Percentiles rank a stretch among this genome's conserved stretches.
Conservation (phyloP, 78 protist genomes). For the Pigoraptor vietnamica region DNA sequence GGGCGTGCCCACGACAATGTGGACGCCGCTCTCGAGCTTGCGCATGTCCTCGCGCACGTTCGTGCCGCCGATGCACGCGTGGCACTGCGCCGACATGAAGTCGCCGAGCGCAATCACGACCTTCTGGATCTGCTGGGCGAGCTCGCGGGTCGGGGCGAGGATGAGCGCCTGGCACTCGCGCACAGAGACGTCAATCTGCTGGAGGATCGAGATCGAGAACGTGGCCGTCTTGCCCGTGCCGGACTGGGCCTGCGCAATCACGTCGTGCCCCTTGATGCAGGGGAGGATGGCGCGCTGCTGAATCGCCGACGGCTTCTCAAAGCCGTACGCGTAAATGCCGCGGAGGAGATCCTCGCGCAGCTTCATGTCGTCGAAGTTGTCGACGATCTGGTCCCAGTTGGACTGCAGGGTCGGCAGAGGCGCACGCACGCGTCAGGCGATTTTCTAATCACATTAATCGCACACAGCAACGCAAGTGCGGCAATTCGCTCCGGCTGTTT, state of each 20-base stretch:
- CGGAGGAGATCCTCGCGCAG: constrained; percentile 89
- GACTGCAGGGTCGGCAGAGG: constrained; percentile 8
- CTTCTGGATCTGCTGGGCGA: constrained; percentile 94
- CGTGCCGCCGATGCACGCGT: constrained; percentile 98
- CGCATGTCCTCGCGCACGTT: constrained; percentile 83
- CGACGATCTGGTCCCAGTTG: constrained; percentile 65
- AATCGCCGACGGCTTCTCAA: constrained; percentile 97
- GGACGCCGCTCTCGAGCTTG: constrained; percentile 80
- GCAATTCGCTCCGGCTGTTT: not conserved
- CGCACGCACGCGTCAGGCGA: not conserved
- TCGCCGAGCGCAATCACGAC: constrained; percentile 86
- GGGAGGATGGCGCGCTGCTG: constrained; percentile 97
- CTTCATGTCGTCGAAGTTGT: constrained; percentile 89
- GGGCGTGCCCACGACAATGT: constrained; percentile 99
- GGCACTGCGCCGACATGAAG: constrained; percentile 68
- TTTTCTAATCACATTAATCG: not conserved
- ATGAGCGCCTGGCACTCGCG: constrained; percentile 88
- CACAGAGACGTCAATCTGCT: constrained; percentile 57
- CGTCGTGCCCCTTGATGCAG: constrained; percentile 78
- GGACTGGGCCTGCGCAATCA: constrained; percentile 97
- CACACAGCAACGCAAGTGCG: not conserved
- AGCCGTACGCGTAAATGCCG: constrained; percentile 97
- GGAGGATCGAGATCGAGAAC: constrained; percentile 81
- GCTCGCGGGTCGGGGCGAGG: constrained; percentile 99
- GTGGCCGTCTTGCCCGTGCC: constrained; percentile 99